Percentiles rank a stretch among this genome's conserved stretches.
phyloP scores from a whole-genome alignment of 768 basidiomycete species.

The Leccinellum luteum region DNA sequence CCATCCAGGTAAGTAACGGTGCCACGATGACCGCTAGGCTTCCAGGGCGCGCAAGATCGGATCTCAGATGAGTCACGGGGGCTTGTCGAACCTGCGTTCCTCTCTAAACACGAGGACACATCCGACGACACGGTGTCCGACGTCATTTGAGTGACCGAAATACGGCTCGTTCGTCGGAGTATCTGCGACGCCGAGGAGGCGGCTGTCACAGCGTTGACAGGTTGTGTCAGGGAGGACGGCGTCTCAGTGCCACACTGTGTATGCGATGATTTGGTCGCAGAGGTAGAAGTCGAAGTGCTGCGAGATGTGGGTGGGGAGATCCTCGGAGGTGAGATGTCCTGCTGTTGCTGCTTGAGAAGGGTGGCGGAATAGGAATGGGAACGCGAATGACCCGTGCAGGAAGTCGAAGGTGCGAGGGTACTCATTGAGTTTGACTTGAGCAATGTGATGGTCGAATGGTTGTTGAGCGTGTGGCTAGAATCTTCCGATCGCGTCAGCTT shows the following conservation, averaged over 20 bases:
- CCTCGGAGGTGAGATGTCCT: conserved; percentile 8
- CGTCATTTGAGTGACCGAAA: conserved; percentile 8
- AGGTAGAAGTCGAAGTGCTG: conserved; percentile 3
- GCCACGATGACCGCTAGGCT: conserved; percentile 19
- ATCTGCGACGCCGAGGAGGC: conserved; percentile 7
- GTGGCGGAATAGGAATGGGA: conserved; percentile 12
- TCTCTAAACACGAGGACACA: conserved; percentile 5
- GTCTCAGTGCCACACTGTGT: conserved; percentile 6
- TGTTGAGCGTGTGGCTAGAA: conserved; percentile 16
- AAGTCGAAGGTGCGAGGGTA: conserved; percentile 27
- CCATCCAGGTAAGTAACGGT: conserved; percentile 3
- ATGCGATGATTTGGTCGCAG: conserved; percentile 2
- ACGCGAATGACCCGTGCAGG: conserved; percentile 23
- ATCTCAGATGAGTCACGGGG: conserved; percentile 20
- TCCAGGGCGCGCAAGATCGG: conserved; percentile 13
- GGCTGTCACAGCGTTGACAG: conserved; percentile 2
- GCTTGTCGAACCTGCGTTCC: not conserved
- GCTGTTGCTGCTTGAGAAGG: not conserved
- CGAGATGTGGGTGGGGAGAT: conserved; percentile 21
- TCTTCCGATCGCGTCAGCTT: conserved; percentile 17
- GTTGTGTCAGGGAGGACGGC: conserved; percentile 13
- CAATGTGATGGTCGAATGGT: conserved; percentile 22
- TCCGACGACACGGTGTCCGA: conserved; percentile 6
- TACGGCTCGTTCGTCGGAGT: conserved; percentile 26
- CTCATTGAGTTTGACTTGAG: conserved; percentile 26